Evolutionary conservation across 2,329 filamentous ascomycete genomes (phyloP).

Genomic region (Epichloe sylvatica): DNA sequence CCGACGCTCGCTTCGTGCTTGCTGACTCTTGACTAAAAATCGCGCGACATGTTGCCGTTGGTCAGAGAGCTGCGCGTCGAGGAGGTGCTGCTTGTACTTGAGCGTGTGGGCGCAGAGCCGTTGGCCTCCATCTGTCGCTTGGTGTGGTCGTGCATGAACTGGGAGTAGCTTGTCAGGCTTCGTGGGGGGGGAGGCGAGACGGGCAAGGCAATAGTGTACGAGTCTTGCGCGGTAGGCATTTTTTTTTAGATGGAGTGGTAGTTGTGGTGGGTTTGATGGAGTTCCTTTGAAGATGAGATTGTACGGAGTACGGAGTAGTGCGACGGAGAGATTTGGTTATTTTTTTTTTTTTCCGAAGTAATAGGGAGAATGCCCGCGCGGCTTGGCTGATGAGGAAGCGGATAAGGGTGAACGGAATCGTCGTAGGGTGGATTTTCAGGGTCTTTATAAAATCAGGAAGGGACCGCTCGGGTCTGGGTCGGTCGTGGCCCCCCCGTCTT

Average conservation of each 20-base stretch:
- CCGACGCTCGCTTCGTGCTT: neutral
- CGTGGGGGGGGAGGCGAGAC: conserved; percentile 26
- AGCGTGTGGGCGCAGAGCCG: conserved; percentile 15
- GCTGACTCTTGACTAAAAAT: conserved; percentile 4
- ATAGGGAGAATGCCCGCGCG: neutral
- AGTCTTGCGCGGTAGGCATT: conserved; percentile 28
- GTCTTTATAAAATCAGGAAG: conserved; percentile 11
- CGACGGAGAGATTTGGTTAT: too few relatives aligned
- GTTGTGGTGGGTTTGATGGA: neutral
- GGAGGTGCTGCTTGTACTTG: conserved; percentile 9
- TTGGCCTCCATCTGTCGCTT: conserved; percentile 50
- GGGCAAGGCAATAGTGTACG: conserved; percentile 23
- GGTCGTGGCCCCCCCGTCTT: neutral
- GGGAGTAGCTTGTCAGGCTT: conserved; percentile 42
- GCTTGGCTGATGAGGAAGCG: neutral
- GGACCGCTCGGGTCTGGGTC: neutral
- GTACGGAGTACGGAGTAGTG: too few relatives aligned
- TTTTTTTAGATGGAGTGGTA: neutral
- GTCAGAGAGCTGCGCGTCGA: conserved; percentile 10
- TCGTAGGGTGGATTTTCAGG: conserved; percentile 7
- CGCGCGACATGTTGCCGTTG: conserved; percentile 16
- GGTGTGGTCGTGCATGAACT: conserved; percentile 50
- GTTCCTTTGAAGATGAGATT: too few relatives aligned
- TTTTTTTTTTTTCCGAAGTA: too few relatives aligned
- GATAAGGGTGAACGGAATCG: neutral